Evolutionary conservation across 257 asterid species (phyloP), one percentile per base, ranked within the genome.

Genomic region (Nyctanthes arbortristis): DNA sequence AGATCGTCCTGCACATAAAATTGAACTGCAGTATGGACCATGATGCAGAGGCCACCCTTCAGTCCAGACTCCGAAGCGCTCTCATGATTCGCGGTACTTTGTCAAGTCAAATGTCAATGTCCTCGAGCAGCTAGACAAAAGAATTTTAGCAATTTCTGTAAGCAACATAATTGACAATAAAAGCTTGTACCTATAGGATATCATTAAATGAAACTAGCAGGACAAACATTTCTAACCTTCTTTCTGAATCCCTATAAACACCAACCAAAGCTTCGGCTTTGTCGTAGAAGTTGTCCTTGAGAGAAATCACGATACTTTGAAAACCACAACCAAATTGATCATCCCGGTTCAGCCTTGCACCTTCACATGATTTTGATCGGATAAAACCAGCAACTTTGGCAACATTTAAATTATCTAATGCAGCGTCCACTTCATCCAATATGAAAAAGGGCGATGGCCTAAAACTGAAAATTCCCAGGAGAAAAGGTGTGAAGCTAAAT

Each of bases 361-460:
- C 93, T 73, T 80, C 91, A 68, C 97, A 94, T 18, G 97, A 94
- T 80, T 88, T 91, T 70, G 96, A 80, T 80, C 93, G 88, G 63
- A 94, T 88, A 66, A 94, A 94, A 80, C 99, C 90, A 60, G 99
- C 99, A 28, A 94, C 96, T 80, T 94, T 94, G 71, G 97, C 97
- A 9, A 94, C 99, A 70, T 94, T 94, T 61, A 91, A 69, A 77
- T 91, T 94, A 63, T 94, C 99, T 71, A 94, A 72, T 18, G 99
- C 99, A 66, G 99, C 99, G 78, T 94, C 99, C 77, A 94, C 99
- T 89, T 94, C 99, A 43, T 94, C 99, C 85, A 94, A 72, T 80
- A 94, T 94, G 67, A 89, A 91, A 81, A 94, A 94, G 12, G 99
- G 99, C 7, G 99, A 94, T 11, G 99, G 97, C 85, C 79, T 88